phyloP scores from a whole-genome alignment of 306 rosid species.

The Trichosanthes cucumerina region DNA sequence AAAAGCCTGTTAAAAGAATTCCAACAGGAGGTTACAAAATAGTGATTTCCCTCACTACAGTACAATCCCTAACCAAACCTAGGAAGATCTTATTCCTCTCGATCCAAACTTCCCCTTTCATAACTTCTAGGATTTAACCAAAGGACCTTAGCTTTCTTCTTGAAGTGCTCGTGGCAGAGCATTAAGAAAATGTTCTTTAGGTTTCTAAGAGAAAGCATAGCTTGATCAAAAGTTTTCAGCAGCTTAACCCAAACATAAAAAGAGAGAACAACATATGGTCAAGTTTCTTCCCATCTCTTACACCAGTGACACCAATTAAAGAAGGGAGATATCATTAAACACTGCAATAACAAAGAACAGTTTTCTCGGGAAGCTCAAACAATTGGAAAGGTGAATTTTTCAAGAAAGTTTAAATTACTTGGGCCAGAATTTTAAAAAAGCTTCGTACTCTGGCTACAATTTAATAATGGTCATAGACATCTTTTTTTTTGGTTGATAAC shows the following conservation, averaged over 20 bases:
- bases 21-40: not conserved
- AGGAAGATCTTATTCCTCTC: not conserved
- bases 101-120: not conserved
- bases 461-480: not conserved
- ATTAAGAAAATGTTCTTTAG: not conserved
- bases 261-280: not conserved
- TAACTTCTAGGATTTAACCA: not conserved
- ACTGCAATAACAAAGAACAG: not conserved
- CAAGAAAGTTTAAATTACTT: not conserved
- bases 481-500: not conserved
- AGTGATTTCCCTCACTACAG: not conserved
- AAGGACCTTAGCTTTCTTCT: not conserved
- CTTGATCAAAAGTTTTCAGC: constrained; percentile 1
- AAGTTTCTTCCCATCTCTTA: not conserved
- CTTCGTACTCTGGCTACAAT: not conserved
- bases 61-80: not conserved
- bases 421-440: not conserved
- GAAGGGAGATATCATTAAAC: not conserved
- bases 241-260: not conserved
- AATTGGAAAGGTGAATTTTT: not conserved
- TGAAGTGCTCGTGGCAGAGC: not conserved
- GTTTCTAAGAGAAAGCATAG: not conserved
- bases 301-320: not conserved
- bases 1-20: not conserved
- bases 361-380: not conserved